Evolutionary conservation across 1,284 basidiomycete species (phyloP).

Genomic region (Stygiomarasmius scandens): DNA sequence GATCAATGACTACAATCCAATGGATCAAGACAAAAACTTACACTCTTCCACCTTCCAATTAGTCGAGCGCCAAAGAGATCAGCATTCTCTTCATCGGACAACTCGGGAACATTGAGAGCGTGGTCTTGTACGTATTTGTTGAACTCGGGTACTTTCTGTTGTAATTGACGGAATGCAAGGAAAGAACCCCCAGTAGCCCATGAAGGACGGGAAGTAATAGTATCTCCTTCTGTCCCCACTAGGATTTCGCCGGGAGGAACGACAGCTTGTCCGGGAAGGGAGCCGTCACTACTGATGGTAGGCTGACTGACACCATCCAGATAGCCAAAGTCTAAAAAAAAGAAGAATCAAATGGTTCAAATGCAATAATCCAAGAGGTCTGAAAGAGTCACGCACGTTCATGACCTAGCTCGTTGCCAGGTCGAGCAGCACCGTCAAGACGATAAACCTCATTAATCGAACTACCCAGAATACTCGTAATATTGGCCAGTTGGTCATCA

Average conservation of each 20-base stretch:
- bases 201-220: constrained; percentile 17
- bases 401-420: constrained; percentile 35
- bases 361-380: too few relatives aligned
- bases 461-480: constrained; percentile 26
- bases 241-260: constrained; percentile 36
- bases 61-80: constrained; percentile 32
- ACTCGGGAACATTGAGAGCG: constrained; percentile 19
- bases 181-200: constrained; percentile 36
- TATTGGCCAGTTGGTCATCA: constrained; percentile 19
- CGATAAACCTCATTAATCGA: constrained; percentile 33
- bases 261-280: constrained; percentile 32
- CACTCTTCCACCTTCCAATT: constrained; percentile 37
- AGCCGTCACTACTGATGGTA: constrained; percentile 35
- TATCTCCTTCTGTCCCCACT: constrained; percentile 33
- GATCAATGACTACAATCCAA: not conserved
- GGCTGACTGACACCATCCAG: constrained; percentile 44
- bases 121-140: constrained; percentile 29
- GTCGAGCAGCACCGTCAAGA: constrained; percentile 35
- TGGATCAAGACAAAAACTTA: constrained; percentile 1
- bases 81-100: constrained; percentile 23
- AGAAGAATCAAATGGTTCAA: not conserved
- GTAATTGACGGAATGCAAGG: constrained; percentile 33
- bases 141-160: constrained; percentile 34
- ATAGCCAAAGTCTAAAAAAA: constrained; percentile 34
- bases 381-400: constrained; percentile 34